Evolutionary conservation across 805 yeast genomes (phyloP).

Genomic region (Barnettozyma pratensis): DNA sequence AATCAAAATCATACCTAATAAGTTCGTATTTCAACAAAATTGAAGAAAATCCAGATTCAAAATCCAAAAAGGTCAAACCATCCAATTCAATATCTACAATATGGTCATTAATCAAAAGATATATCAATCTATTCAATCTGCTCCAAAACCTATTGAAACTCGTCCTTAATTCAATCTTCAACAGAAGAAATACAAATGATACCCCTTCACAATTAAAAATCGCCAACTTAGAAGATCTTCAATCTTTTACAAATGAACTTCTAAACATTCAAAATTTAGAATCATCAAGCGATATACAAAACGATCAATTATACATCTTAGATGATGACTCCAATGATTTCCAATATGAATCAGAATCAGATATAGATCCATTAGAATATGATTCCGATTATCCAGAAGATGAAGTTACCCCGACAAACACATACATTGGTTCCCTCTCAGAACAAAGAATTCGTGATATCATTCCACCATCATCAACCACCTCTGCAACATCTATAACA

Average conservation of each 20-base stretch:
- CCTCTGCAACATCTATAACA: neutral
- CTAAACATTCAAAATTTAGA: neutral
- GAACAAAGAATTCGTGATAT: constrained; percentile 1
- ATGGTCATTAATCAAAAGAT: constrained; percentile 13
- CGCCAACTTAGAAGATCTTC: neutral
- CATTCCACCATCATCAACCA: neutral
- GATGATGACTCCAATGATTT: constrained; percentile 31
- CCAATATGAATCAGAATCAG: constrained; percentile 23
- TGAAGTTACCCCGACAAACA: constrained; percentile 6
- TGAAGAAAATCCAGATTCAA: constrained; percentile 22
- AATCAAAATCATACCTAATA: constrained; percentile 12
- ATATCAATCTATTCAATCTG: constrained; percentile 10
- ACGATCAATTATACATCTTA: constrained; percentile 18
- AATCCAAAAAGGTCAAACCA: neutral
- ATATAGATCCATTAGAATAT: constrained; percentile 28
- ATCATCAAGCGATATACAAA: neutral
- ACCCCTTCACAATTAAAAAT: neutral
- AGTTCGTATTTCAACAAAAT: constrained; percentile 21
- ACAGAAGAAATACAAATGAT: neutral
- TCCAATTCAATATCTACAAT: neutral
- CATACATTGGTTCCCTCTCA: neutral
- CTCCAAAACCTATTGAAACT: constrained; percentile 5
- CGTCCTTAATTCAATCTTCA: constrained; percentile 6
- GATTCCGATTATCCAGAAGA: constrained; percentile 27
- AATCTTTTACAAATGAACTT: neutral